Evolutionary conservation across 1,284 basidiomycete species (phyloP).

Genomic region (Microbotryum scabiosae): DNA sequence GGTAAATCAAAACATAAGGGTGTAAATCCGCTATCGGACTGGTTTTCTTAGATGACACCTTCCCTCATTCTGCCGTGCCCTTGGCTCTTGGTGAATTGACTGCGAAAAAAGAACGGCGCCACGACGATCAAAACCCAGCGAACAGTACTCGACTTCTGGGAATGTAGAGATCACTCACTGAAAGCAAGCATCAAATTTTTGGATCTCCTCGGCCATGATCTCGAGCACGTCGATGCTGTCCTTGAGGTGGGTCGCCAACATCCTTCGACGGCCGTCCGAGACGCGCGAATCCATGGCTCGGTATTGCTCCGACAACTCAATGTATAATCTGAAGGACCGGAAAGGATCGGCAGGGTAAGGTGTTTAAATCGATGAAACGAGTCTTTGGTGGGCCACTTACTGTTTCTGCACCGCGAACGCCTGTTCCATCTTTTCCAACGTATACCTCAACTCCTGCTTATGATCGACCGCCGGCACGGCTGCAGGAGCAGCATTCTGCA

Average conservation of each 20-base stretch:
- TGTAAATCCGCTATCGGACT: neutral
- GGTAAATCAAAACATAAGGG: neutral
- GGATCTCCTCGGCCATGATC: conserved; percentile 45
- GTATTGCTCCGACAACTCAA: conserved; percentile 81
- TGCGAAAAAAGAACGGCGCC: neutral
- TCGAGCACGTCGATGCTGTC: conserved; percentile 85
- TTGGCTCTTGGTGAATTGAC: conserved; percentile 1
- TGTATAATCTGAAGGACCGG: conserved; percentile 57
- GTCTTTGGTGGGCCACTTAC: conserved; percentile 44
- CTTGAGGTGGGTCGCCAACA: conserved; percentile 70
- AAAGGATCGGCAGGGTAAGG: neutral
- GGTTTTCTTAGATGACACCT: neutral
- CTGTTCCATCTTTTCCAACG: conserved; percentile 10
- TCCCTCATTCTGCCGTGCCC: neutral
- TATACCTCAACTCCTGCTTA: neutral
- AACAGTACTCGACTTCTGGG: neutral
- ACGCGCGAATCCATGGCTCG: conserved; percentile 72
- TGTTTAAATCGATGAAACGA: neutral
- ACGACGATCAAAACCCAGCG: neutral
- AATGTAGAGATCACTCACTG: conserved; percentile 15
- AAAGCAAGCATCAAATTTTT: conserved; percentile 23
- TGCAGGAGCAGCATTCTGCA: neutral
- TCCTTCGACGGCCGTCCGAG: conserved; percentile 61
- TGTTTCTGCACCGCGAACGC: conserved; percentile 38
- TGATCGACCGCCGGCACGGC: conserved; percentile 9